Evolutionary conservation across 148 eudicot species (phyloP), one percentile per base, ranked within the genome.

Genomic region (Rhododendron simsii): DNA sequence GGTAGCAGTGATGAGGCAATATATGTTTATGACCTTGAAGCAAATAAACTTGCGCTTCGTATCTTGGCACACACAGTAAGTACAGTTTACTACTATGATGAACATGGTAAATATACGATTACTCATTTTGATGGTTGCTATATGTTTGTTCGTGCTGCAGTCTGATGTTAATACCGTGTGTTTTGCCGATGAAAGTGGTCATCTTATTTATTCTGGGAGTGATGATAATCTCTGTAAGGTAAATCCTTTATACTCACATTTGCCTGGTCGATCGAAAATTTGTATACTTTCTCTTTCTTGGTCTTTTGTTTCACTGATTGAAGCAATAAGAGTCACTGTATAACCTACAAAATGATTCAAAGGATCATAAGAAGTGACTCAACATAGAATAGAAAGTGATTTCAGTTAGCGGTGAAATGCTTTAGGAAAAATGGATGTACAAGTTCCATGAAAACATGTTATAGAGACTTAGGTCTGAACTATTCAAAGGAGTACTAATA

Each of bases 141-240:
- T 69, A 69, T 69, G 37, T 67, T 67, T 67, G 73, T 69, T 69
- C 8, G 2, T 69, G 45, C 75, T 90, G 91, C 93, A 96, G 99
- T 92, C 91, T 81, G 99, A 96, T 93, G 99, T 96, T 87, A 96
- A 96, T 87, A 87, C 94, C 20, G 99, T 95, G 57, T 96, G 98
- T 90, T 96, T 96, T 87, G 99, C 96, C 81, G 99, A 95, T 87
- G 98, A 92, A 87, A 91, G 92, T 87, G 96, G 98, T 84, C 88
- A 96, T 86, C 84, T 96, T 82, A 90, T 95, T 75, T 96, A 91
- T 86, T 96, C 99, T 69, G 98, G 99, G 84, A 93, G 99, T 86
- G 98, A 96, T 83, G 98, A 96, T 88, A 87, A 83, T 87, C 90
- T 96, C 79, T 94, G 96, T 88, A 96, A 95, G 91, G 98, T 96